phyloP scores from a whole-genome alignment of 2,329 filamentous ascomycete species.

The Scopulariopsis brevicaulis region DNA sequence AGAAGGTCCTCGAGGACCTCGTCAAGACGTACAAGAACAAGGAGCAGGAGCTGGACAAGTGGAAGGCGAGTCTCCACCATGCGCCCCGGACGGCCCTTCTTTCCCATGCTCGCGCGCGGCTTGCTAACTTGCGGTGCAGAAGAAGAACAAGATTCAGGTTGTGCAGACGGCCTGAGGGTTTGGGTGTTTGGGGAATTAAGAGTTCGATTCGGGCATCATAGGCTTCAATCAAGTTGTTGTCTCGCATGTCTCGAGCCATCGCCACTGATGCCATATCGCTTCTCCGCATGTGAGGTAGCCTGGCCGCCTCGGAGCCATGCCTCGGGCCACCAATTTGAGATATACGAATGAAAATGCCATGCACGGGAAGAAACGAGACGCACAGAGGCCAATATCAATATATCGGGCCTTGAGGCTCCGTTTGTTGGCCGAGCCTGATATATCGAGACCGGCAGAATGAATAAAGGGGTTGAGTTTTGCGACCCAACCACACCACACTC shows the following conservation, averaged over 20 bases:
- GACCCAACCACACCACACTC: neutral
- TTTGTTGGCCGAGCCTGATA: neutral
- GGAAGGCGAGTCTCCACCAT: constrained; percentile 62
- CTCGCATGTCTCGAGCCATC: no score
- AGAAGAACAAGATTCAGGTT: constrained; percentile 82
- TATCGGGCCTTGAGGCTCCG: neutral
- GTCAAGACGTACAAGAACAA: constrained; percentile 94
- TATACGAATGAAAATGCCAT: neutral
- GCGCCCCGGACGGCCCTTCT: neutral
- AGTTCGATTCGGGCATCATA: neutral
- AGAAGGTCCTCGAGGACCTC: constrained; percentile 86
- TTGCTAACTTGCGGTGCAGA: constrained; percentile 36
- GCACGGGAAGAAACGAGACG: neutral
- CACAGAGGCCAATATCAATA: neutral
- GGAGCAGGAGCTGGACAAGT: constrained; percentile 91
- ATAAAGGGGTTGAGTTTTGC: neutral
- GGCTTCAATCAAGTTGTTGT: neutral
- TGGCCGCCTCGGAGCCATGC: neutral
- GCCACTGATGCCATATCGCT: neutral
- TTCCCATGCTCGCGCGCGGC: neutral
- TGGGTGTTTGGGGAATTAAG: constrained; percentile 7
- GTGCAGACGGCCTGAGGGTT: constrained; percentile 53
- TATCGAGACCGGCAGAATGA: neutral
- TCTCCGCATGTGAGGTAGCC: neutral
- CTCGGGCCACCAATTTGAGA: neutral